Base-by-base conservation (phyloP, 208 protist genomes). In the Leishmania braziliensis region DNA sequence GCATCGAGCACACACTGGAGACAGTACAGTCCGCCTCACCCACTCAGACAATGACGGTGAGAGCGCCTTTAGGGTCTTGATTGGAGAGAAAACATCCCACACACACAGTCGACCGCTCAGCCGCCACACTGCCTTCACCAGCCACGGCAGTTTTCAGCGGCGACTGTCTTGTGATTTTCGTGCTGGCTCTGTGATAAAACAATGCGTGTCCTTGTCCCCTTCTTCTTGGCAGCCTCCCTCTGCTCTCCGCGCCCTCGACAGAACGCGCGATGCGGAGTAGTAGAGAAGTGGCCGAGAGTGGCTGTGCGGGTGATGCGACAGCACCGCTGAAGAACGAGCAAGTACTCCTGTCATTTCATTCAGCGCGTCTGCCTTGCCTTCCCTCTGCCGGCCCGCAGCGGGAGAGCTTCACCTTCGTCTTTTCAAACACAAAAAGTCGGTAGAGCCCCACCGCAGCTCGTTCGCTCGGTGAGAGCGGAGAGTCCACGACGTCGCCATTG, bases 401-500 rank as follows among this genome's bases (percentile, higher is more conserved):
- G 48, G 9, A 6, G 1, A n/a, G 72, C 16, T 76, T n/a, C 72
- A 53, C 23, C 46, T 71, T 75, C 3, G 29, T 77, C 79, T 93
- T 93, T 51, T 92, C 82, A 78, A 96, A 94, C 1, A 92, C 83
- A 77, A 96, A 96, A 1, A 89, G 86, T 33, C 89, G 82, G 71
- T 93, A 96, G 23, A 96, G 80, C 12, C 53, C 60, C 29, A 86
- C 88, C 1, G 86, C 92, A 51, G 92, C 88, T 70, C 56, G 73
- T 78, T 93, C 89, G 29, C 89, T 82, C 0, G 85, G 48, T 16
- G 75, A 85, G 0, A 93, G 79, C 6, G 81, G 36, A 9, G 86
- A 46, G 33, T 86, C 86, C 23, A 74, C 71, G 46, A 85, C 78
- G 4, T 68, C 66, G 70, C 89, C 86, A 50, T 89, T 80, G 62